A percentile compares a stretch with the other conserved stretches of the same genome.
phyloP scores from a whole-genome alignment of 345 rosid genomes.

The Adansonia digitata region DNA sequence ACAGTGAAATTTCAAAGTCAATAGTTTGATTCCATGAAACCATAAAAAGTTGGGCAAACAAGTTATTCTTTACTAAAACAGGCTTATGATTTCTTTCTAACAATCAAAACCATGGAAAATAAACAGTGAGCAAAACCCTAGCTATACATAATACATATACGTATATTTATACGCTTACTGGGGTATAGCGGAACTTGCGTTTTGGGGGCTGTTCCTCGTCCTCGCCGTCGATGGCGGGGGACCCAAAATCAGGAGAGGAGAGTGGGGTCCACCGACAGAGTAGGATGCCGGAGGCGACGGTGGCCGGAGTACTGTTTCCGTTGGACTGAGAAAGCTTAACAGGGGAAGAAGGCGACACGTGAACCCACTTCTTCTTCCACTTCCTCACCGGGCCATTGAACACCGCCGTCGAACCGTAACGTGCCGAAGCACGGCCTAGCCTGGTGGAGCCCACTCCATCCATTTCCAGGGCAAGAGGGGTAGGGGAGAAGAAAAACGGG shows the following conservation, averaged over 20 bases:
- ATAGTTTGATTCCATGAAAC: background rate
- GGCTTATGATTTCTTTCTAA: background rate
- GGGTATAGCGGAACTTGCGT: slow-evolving; percentile 81
- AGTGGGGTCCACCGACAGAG: slow-evolving; percentile 97
- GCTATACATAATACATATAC: too few species aligned
- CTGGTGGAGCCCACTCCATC: slow-evolving; percentile 78
- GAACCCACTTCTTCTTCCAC: slow-evolving; percentile 99
- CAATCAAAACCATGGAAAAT: background rate
- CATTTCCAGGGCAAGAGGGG: too few species aligned
- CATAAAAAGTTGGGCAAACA: background rate
- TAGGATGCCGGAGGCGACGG: slow-evolving; percentile 47
- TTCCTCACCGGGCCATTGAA: slow-evolving; percentile 88
- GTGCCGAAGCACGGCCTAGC: slow-evolving; percentile 71
- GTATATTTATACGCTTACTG: slow-evolving; percentile 38
- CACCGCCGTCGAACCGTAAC: slow-evolving; percentile 67
- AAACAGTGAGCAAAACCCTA: background rate
- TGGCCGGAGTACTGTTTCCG: slow-evolving; percentile 17
- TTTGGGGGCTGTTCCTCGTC: slow-evolving; percentile 56
- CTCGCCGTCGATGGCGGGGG: slow-evolving; percentile 30
- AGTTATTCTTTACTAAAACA: background rate
- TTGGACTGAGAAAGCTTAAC: slow-evolving; percentile 38
- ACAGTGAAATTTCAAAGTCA: background rate
- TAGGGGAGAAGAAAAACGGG: too few species aligned
- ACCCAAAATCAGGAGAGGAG: slow-evolving; percentile 26
- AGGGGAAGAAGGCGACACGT: slow-evolving; percentile 51